Evolutionary conservation across 148 eudicot genomes (phyloP).

Genomic region (Diospyros kaki): DNA sequence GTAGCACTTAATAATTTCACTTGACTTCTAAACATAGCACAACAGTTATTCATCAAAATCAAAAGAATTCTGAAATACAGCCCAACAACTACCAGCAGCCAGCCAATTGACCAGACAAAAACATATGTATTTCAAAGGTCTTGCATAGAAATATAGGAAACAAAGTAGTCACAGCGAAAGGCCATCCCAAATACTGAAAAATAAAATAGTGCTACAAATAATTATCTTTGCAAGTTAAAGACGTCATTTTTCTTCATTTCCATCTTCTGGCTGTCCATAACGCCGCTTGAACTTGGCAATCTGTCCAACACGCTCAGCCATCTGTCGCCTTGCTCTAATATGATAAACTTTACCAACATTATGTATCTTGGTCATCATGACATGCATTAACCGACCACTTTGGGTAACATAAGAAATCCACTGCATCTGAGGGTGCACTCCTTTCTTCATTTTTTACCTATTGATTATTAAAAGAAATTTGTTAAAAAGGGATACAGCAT

Average conservation of each 20-base stretch:
- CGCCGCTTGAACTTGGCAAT: conserved; percentile 81
- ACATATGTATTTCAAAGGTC: neutral
- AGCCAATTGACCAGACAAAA: neutral
- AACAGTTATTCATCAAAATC: neutral
- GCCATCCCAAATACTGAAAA: neutral
- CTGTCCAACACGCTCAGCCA: conserved; percentile 73
- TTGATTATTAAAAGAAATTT: neutral
- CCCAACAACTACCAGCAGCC: too few species aligned
- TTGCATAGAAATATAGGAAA: neutral
- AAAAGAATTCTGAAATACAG: neutral
- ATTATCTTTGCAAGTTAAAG: conserved; percentile 10
- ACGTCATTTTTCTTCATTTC: conserved; percentile 37
- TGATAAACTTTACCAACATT: conserved; percentile 79
- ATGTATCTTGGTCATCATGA: conserved; percentile 85
- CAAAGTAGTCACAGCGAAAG: neutral
- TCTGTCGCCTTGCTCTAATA: conserved; percentile 68
- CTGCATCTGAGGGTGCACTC: conserved; percentile 74
- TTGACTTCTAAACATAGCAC: too few species aligned
- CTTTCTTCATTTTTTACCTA: conserved; percentile 51
- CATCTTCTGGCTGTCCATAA: conserved; percentile 47
- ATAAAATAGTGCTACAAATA: neutral
- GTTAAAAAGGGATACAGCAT: conserved; percentile 25
- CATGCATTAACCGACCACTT: conserved; percentile 40
- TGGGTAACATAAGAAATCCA: conserved; percentile 73
- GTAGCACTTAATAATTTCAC: too few species aligned